Evolutionary conservation across 2,329 filamentous ascomycete species (phyloP).

Genomic region (Venturiaceae sp.): DNA sequence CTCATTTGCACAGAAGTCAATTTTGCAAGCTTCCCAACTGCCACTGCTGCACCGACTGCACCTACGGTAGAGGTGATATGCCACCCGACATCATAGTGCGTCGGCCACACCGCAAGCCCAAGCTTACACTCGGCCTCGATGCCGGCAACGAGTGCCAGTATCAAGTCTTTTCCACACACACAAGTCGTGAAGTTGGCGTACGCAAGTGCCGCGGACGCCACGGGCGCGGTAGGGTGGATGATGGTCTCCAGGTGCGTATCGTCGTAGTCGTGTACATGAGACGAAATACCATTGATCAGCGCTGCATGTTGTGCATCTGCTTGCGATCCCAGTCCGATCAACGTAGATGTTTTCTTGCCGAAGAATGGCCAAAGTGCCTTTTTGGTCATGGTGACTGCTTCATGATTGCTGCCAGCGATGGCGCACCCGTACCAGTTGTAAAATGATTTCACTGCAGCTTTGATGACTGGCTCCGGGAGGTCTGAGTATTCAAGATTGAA

Average conservation of each 20-base stretch:
- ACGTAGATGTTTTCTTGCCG: conserved; percentile 23
- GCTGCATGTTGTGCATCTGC: conserved; percentile 41
- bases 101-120: conserved; percentile 41
- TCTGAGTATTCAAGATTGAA: conserved; percentile 29
- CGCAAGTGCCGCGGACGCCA: conserved; percentile 40
- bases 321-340: conserved; percentile 14
- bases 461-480: conserved; percentile 30
- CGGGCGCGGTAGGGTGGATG: conserved; percentile 44
- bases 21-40: conserved; percentile 37
- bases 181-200: conserved; percentile 31
- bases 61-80: conserved; percentile 45
- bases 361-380: conserved; percentile 27
- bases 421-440: conserved; percentile 48
- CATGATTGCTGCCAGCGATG: conserved; percentile 39
- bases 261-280: conserved; percentile 48
- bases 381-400: conserved; percentile 30
- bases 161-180: conserved; percentile 36
- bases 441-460: conserved; percentile 36
- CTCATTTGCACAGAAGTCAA: conserved; percentile 30
- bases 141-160: conserved; percentile 42
- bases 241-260: conserved; percentile 47
- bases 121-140: conserved; percentile 45
- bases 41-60: conserved; percentile 43
- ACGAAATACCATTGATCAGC: conserved; percentile 45
- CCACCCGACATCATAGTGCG: conserved; percentile 48